Conservation (phyloP, 2,329 filamentous ascomycete genomes). For the Colletotrichum aenigma region DNA sequence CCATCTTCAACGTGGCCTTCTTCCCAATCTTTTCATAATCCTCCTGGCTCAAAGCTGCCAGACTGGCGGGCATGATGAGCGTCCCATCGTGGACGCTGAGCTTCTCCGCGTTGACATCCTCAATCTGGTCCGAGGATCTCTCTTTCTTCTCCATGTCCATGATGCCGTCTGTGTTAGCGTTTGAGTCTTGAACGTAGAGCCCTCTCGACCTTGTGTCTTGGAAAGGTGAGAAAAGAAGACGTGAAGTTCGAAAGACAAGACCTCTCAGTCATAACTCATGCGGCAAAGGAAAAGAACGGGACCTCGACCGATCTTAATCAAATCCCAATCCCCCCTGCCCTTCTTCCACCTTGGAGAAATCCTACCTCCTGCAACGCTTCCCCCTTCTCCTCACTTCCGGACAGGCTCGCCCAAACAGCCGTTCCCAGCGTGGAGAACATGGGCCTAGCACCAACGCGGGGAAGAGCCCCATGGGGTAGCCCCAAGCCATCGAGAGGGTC, state of each 20-base stretch:
- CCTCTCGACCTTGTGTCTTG: background rate
- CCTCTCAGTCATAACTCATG: background rate
- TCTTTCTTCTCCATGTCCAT: constrained; percentile 6
- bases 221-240: background rate
- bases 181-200: background rate
- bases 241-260: background rate
- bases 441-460: background rate
- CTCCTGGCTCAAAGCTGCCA: constrained; percentile 21
- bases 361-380: background rate
- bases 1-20: constrained; percentile 23
- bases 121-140: background rate
- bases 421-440: background rate
- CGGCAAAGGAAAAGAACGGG: background rate
- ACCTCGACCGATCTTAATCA: background rate
- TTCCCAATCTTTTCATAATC: constrained; percentile 23
- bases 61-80: constrained; percentile 22
- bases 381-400: background rate
- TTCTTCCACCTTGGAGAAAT: background rate
- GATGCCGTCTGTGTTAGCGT: background rate
- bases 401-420: background rate
- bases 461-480: constrained; percentile 13
- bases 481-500: background rate
- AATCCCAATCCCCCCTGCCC: background rate
- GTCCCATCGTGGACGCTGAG: background rate
- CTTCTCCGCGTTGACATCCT: constrained; percentile 1